Conservation (phyloP, 305 asterid species). For the Andrographis paniculata region DNA sequence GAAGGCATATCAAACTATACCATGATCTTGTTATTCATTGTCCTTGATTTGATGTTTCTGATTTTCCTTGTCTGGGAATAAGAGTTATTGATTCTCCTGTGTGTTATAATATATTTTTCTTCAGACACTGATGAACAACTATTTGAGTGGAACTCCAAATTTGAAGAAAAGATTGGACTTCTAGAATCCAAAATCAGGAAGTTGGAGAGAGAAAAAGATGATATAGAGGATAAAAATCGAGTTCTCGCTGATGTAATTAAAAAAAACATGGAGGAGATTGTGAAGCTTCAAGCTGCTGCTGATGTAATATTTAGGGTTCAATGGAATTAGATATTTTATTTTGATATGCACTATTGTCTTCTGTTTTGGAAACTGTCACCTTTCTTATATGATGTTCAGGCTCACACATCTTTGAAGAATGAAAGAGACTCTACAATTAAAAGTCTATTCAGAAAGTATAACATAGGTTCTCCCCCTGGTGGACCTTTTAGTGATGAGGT, state of each 20-base stretch:
- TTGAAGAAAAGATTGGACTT: conserved; percentile 61
- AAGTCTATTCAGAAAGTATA: conserved; percentile 50
- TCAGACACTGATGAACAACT: conserved; percentile 94
- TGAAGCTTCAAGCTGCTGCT: conserved; percentile 68
- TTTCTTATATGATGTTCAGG: conserved; percentile 34
- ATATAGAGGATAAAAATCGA: conserved; percentile 43
- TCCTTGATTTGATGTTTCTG: conserved; percentile 15
- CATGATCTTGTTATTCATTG: conserved; percentile 13
- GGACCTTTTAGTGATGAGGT: conserved; percentile 59
- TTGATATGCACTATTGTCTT: conserved; percentile 15
- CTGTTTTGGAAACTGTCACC: conserved; percentile 17
- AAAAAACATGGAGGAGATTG: conserved; percentile 40
- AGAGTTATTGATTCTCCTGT: conserved; percentile 11
- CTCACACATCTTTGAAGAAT: conserved; percentile 55
- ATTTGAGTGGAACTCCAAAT: conserved; percentile 84
- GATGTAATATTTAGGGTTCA: conserved; percentile 38
- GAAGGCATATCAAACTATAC: conserved; percentile 46
- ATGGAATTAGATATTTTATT: conserved; percentile 17
- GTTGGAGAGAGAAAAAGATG: conserved; percentile 60
- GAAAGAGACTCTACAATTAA: conserved; percentile 52
- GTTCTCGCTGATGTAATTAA: conserved; percentile 28
- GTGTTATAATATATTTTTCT: conserved; percentile 14
- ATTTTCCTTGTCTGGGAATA: conserved; percentile 13
- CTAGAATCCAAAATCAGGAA: conserved; percentile 49
- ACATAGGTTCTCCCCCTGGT: conserved; percentile 65